A percentile compares a stretch with the other conserved stretches of the same genome.
Evolutionary conservation across 208 protist genomes (phyloP).

Genomic region (Trypanosoma platydactyli): DNA sequence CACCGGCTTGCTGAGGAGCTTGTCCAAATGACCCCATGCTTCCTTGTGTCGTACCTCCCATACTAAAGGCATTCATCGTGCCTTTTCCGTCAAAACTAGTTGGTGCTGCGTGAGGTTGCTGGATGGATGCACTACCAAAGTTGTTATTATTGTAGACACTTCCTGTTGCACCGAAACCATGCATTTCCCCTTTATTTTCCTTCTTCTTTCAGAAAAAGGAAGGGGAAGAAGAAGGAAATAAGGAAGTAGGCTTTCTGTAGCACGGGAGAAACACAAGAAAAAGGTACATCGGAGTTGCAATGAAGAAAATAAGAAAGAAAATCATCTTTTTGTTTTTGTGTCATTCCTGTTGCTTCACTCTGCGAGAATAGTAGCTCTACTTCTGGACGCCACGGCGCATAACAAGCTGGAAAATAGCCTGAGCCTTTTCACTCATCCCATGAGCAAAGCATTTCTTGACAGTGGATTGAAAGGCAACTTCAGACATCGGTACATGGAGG

Average conservation of each 20-base stretch:
- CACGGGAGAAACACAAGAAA: background rate
- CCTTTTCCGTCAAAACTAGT: slow-evolving; percentile 22
- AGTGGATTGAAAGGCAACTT: slow-evolving; percentile 73
- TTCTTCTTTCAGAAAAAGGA: background rate
- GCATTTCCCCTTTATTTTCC: slow-evolving; percentile 11
- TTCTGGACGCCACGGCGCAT: slow-evolving; percentile 34
- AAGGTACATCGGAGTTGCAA: slow-evolving; percentile 1
- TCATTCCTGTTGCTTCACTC: background rate
- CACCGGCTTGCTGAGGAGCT: no score
- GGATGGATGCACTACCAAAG: slow-evolving; percentile 10
- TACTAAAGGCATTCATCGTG: background rate
- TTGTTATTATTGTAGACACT: background rate
- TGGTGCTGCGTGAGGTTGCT: background rate
- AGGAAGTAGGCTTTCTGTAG: background rate
- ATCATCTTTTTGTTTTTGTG: slow-evolving; percentile 2
- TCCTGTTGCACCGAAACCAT: slow-evolving; percentile 13
- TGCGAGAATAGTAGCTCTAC: background rate
- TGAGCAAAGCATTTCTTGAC: slow-evolving; percentile 71
- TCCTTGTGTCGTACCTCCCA: background rate
- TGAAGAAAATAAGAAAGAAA: background rate
- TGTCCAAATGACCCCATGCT: no score
- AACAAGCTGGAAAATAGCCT: slow-evolving; percentile 57
- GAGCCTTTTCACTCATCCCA: slow-evolving; percentile 47
- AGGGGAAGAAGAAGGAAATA: slow-evolving; percentile 12
- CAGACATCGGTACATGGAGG: slow-evolving; percentile 60